These are phyloP conservation scores for Athelia psychrophila DNA, from an alignment of 1,284 basidiomycete genomes.

Conservation along the genomic window DNA sequence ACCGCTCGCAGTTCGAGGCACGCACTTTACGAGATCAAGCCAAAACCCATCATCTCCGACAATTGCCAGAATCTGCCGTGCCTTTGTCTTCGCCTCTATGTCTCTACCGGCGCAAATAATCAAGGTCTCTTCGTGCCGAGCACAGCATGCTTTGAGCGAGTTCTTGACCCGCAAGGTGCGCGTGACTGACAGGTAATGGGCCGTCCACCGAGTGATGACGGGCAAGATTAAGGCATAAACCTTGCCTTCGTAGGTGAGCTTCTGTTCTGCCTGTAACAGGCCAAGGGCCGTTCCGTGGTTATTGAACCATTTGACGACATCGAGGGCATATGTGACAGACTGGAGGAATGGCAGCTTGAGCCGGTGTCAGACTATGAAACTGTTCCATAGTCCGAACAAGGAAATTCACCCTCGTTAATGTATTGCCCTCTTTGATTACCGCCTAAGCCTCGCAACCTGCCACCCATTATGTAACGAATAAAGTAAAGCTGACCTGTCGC, in stretches of 20 bases:
- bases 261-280: constrained; percentile 10
- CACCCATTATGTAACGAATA: too few species aligned
- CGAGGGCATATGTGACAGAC: constrained; percentile 4
- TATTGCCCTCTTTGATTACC: too few species aligned
- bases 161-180: constrained; percentile 7
- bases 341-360: constrained; percentile 1
- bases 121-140: constrained; percentile 2
- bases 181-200: constrained; percentile 10
- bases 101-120: constrained; percentile 2
- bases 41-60: constrained; percentile 19
- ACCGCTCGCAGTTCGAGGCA: background rate
- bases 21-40: constrained; percentile 15
- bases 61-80: constrained; percentile 7
- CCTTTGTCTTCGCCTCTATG: constrained; percentile 8
- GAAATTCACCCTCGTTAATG: too few species aligned
- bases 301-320: constrained; percentile 25
- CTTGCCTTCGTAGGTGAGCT: constrained; percentile 1
- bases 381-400: too few species aligned
- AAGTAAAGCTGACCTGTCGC: too few species aligned
- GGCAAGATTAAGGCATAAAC: constrained; percentile 9
- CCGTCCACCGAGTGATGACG: constrained; percentile 14
- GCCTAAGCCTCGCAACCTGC: too few species aligned
- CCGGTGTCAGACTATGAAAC: too few species aligned
- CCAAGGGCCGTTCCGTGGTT: constrained; percentile 20
- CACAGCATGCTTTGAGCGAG: constrained; percentile 2